A percentile compares a stretch with the other conserved stretches of the same genome.
Evolutionary conservation across 1,139 yeast species (phyloP).

Genomic region (Candida labiduridarum): DNA sequence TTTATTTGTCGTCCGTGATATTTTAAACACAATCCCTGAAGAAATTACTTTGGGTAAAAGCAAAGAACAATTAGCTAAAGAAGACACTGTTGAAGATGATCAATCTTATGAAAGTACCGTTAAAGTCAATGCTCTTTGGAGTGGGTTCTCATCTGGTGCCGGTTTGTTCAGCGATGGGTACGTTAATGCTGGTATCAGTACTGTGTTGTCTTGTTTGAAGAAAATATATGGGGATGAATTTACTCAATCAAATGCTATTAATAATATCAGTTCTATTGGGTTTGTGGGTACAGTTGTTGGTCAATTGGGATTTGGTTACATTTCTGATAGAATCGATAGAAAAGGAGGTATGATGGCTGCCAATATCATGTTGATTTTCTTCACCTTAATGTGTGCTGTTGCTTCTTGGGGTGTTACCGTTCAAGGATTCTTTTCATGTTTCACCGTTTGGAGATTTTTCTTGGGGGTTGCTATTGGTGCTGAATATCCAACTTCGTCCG

Average conservation of each 20-base stretch:
- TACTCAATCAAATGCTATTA: constrained; percentile 63
- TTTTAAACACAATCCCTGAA: constrained; percentile 29
- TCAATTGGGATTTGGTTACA: constrained; percentile 74
- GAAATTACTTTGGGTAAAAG: constrained; percentile 29
- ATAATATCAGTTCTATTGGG: constrained; percentile 84
- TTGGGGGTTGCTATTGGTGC: constrained; percentile 86
- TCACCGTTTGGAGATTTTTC: constrained; percentile 83
- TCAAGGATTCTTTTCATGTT: constrained; percentile 75
- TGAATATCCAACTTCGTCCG: constrained; percentile 92
- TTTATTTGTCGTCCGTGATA: constrained; percentile 49
- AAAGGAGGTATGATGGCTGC: constrained; percentile 80
- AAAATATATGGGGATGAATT: constrained; percentile 66
- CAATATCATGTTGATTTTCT: constrained; percentile 68
- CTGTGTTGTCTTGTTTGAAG: constrained; percentile 70
- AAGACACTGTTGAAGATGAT: constrained; percentile 23
- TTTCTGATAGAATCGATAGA: constrained; percentile 78
- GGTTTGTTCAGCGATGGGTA: constrained; percentile 92
- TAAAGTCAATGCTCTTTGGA: constrained; percentile 50
- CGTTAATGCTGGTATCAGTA: constrained; percentile 78
- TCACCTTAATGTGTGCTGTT: constrained; percentile 78
- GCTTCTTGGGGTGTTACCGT: constrained; percentile 76
- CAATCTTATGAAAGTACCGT: constrained; percentile 22
- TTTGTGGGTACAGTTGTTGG: constrained; percentile 94
- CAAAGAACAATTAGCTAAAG: constrained; percentile 25
- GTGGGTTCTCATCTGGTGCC: constrained; percentile 86